These are phyloP conservation scores for Scedosporium dehoogii DNA, from an alignment of 2,329 filamentous ascomycete species.

Conservation along the genomic window DNA sequence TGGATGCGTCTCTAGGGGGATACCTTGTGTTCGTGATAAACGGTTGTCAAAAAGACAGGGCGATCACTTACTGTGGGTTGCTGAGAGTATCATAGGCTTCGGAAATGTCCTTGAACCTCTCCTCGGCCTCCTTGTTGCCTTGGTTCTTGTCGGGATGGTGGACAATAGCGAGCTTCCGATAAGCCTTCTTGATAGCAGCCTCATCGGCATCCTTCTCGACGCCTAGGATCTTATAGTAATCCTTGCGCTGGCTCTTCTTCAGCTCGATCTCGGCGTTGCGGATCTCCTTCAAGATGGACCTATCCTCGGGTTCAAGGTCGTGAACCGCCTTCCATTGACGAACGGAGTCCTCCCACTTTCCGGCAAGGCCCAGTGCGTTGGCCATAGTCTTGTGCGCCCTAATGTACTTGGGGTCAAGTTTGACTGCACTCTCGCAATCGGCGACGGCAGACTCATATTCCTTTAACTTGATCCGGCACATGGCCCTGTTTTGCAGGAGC, in stretches of 20 bases:
- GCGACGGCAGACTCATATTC: constrained; percentile 70
- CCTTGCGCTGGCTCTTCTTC: constrained; percentile 95
- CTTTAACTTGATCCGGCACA: constrained; percentile 76
- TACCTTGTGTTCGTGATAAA: background rate
- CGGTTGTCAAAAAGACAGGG: constrained; percentile 10
- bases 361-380: constrained; percentile 75
- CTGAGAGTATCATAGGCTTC: constrained; percentile 95
- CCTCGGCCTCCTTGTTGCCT: constrained; percentile 71
- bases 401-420: constrained; percentile 72
- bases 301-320: constrained; percentile 75
- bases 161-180: constrained; percentile 85
- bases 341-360: constrained; percentile 86
- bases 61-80: constrained; percentile 68
- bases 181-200: constrained; percentile 87
- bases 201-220: constrained; percentile 79
- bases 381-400: constrained; percentile 94
- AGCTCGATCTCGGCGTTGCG: constrained; percentile 86
- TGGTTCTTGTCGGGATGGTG: constrained; percentile 98
- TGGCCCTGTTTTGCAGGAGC: constrained; percentile 84
- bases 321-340: constrained; percentile 80
- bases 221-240: constrained; percentile 96
- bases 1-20: background rate
- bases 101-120: constrained; percentile 94
- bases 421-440: constrained; percentile 77
- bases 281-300: constrained; percentile 71